Percentiles rank a stretch among this genome's conserved stretches.
Evolutionary conservation across 1,284 basidiomycete genomes (phyloP).

Genomic region (Schizophyllum commune): DNA sequence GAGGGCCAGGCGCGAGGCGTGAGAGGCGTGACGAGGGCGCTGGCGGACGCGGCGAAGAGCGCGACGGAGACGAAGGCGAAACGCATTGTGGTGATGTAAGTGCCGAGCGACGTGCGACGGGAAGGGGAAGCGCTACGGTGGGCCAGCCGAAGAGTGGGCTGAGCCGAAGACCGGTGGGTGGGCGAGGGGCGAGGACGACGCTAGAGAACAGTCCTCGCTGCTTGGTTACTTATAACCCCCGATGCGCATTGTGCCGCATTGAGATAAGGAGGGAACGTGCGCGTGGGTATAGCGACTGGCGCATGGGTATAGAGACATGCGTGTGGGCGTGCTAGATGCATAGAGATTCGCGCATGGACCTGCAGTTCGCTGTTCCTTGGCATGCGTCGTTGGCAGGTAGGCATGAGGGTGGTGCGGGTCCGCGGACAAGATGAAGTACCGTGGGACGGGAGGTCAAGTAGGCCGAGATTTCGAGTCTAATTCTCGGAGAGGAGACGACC

Average conservation of each 20-base stretch:
- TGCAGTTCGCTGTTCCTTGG: neutral
- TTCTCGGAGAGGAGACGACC: too few relatives aligned
- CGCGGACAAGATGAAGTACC: neutral
- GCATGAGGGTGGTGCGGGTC: neutral
- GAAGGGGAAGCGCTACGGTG: too few relatives aligned
- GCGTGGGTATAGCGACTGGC: too few relatives aligned
- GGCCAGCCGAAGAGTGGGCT: too few relatives aligned
- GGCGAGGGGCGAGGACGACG: too few relatives aligned
- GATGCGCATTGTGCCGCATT: neutral
- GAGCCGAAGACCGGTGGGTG: too few relatives aligned
- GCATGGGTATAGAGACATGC: too few relatives aligned
- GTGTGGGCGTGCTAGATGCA: too few relatives aligned
- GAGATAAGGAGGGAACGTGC: neutral
- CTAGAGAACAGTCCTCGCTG: neutral
- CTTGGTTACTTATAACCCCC: neutral
- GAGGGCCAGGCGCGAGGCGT: constrained; percentile 12
- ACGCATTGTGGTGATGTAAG: neutral
- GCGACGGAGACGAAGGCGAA: neutral
- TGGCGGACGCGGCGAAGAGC: constrained; percentile 3
- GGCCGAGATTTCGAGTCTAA: too few relatives aligned
- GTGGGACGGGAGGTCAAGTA: too few relatives aligned
- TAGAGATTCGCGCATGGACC: too few relatives aligned
- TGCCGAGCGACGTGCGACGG: neutral
- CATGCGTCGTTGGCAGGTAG: neutral
- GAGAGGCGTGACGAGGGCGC: constrained; percentile 8